Conservation (phyloP, 768 basidiomycete genomes). For the Cytidiella melzeri region DNA sequence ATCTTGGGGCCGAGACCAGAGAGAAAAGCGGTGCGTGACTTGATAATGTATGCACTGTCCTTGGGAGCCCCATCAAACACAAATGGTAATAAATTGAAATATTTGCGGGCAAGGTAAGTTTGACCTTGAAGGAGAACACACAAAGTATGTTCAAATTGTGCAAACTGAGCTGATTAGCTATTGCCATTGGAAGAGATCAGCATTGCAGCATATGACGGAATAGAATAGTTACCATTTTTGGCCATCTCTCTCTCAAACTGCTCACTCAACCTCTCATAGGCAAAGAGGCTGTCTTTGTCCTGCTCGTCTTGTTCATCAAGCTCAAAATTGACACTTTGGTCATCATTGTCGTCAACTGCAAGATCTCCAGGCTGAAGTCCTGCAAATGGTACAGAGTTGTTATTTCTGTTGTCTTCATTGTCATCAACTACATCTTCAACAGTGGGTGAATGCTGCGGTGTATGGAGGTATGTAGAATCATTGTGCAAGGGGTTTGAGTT, state of each 20-base stretch:
- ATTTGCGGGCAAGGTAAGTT: background rate
- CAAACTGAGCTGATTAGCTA: background rate
- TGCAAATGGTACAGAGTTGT: background rate
- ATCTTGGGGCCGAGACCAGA: constrained; percentile 26
- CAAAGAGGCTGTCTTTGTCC: background rate
- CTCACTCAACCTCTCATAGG: background rate
- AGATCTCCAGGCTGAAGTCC: background rate
- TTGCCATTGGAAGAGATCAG: background rate
- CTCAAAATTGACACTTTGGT: background rate
- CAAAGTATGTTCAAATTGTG: background rate
- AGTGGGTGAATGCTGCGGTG: too few relatives aligned
- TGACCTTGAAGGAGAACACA: background rate
- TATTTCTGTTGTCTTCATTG: background rate
- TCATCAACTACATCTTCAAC: too few relatives aligned
- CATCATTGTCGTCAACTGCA: background rate
- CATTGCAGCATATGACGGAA: background rate
- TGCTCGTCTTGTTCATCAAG: background rate
- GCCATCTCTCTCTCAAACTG: background rate
- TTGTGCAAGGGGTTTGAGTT: background rate
- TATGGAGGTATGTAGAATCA: background rate
- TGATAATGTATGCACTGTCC: background rate
- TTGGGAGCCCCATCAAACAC: background rate
- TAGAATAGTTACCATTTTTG: background rate
- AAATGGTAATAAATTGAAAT: background rate
- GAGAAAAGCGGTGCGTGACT: constrained; percentile 24